phyloP scores from a whole-genome alignment of 371 early-diverging fungal species.

The Mortierella sp. region DNA sequence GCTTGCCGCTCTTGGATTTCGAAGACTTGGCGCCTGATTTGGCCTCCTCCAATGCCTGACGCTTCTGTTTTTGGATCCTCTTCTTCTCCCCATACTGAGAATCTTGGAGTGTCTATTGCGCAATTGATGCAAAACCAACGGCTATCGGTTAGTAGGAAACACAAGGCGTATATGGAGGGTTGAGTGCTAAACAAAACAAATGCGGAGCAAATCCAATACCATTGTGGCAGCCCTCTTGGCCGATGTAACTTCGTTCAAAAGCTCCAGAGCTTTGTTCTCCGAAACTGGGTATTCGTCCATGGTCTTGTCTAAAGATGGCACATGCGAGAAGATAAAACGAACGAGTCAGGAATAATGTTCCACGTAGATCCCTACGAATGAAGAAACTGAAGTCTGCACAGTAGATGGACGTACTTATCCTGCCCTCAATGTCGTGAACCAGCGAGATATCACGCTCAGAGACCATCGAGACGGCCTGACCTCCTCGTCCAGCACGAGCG shows the following conservation, averaged over 20 bases:
- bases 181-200: background rate
- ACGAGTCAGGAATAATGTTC: slow-evolving; percentile 5
- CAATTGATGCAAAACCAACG: background rate
- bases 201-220: slow-evolving; percentile 61
- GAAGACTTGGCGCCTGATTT: slow-evolving; percentile 12
- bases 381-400: background rate
- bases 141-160: background rate
- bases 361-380: background rate
- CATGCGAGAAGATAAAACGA: background rate
- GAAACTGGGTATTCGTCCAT: slow-evolving; percentile 81
- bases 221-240: slow-evolving; percentile 93
- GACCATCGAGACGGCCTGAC: slow-evolving; percentile 92
- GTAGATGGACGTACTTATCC: slow-evolving; percentile 66
- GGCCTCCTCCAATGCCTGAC: slow-evolving; percentile 40
- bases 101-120: slow-evolving; percentile 74
- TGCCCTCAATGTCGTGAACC: slow-evolving; percentile 89
- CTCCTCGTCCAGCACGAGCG: slow-evolving; percentile 95
- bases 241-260: slow-evolving; percentile 84
- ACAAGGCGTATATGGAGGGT: background rate
- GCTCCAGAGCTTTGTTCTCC: slow-evolving; percentile 86
- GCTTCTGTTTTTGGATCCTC: slow-evolving; percentile 73
- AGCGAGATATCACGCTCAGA: slow-evolving; percentile 94
- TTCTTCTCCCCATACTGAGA: slow-evolving; percentile 79
- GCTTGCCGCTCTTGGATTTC: slow-evolving; percentile 30
- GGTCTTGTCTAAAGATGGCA: slow-evolving; percentile 71